Base-by-base conservation (phyloP, 805 yeast genomes). In the Nematodospora valgi region DNA sequence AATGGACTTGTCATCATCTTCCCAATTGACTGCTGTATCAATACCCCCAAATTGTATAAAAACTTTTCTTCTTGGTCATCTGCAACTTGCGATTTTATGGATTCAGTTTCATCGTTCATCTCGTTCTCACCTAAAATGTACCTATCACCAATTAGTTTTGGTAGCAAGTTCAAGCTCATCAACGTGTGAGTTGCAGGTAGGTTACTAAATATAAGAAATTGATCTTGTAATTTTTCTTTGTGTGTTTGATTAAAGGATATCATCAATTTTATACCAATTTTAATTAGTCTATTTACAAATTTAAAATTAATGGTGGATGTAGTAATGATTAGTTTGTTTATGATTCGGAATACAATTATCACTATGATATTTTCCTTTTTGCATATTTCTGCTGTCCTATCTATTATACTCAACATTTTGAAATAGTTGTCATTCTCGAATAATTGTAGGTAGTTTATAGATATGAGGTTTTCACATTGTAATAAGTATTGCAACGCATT, bases 251-350 rank as follows among this genome's bases (percentile, higher is more conserved):
- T 52, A n/a, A 72, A 51, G 17, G 47, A 51, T 2, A 65, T 39
- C 3, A 67, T 44, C 11, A 64, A 52, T 9, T 44, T 51, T 18
- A 72, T 40, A 0, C 78, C 76, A 1, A 69, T 27, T 25, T 52
- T 53, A 10, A 68, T 60, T 3, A 78, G 42, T 13, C 48, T 44
- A 40, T 68, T 46, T 3, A 73, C 63, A 14, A 62, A 48, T 4
- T 49, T 36, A 5, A 70, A 48, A 44, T 74, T 63, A 4, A 60
- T 50, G 0, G 72, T 64, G 3, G 75, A 60, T 4, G 69, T 49
- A n/a, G 60, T 54, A 0, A 71, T 43, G 5, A 79, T 44, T 3
- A 70, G 45, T 23, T 62, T 64, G 48, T 79, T 80, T 12, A 73
- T 51, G 11, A 80, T 52, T 34, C 63, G 62, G 28, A 79, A 48